phyloP scores from a whole-genome alignment of 768 basidiomycete genomes.

The Pholiota molesta region DNA sequence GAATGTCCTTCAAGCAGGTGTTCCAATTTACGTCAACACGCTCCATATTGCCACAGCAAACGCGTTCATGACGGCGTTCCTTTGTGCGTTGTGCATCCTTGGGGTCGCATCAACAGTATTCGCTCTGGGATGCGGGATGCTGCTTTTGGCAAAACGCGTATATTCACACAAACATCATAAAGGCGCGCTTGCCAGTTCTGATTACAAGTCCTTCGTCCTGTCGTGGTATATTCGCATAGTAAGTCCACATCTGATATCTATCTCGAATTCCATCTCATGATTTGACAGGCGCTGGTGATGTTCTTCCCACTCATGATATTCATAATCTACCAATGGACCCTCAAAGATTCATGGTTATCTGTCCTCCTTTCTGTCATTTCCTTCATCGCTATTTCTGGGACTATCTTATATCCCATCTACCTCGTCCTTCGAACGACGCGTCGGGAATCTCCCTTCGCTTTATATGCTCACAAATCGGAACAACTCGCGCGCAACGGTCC shows the following conservation, averaged over 20 bases:
- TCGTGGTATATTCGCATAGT: conserved; percentile 74
- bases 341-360: conserved; percentile 87
- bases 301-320: conserved; percentile 77
- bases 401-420: conserved; percentile 53
- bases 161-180: conserved; percentile 6
- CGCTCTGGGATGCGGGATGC: conserved; percentile 51
- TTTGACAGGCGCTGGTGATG: conserved; percentile 56
- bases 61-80: conserved; percentile 89
- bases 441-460: conserved; percentile 26
- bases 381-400: conserved; percentile 52
- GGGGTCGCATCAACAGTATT: conserved; percentile 59
- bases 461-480: conserved; percentile 33
- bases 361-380: conserved; percentile 76
- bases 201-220: conserved; percentile 49
- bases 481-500: conserved; percentile 52
- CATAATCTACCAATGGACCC: conserved; percentile 88
- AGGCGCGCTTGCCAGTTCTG: conserved; percentile 19
- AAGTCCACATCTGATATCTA: conserved; percentile 29
- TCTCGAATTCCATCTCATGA: conserved; percentile 7
- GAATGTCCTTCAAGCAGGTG: conserved; percentile 76
- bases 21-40: conserved; percentile 82
- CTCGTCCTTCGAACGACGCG: conserved; percentile 50
- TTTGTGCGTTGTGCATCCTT: conserved; percentile 68
- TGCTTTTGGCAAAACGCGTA: conserved; percentile 34
- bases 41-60: conserved; percentile 83